Base-by-base conservation (phyloP, 2,329 filamentous ascomycete species). In the Colletotrichum tropicicola region DNA sequence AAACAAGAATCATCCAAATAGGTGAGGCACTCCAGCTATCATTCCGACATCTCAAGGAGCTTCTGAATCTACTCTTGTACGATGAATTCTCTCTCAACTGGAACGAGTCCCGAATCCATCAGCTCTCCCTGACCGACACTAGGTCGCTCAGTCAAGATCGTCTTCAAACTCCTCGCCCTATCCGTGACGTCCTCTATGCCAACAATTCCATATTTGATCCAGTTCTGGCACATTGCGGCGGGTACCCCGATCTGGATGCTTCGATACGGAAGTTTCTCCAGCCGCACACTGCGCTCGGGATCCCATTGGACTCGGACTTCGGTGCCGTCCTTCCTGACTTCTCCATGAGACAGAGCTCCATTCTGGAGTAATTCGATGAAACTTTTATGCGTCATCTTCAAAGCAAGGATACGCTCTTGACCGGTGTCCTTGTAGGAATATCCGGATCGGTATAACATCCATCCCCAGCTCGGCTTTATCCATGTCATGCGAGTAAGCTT, bases 191-290 rank as follows among this genome's bases (percentile, higher is more conserved):
- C 88, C 56, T 85, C 80, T 59, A 90, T 87, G 5, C 75, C 76
- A 5, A 81, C 74, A 68, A 89, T 85, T 79, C 83, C 84, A 43
- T 85, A 77, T 37, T 80, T 76, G 4, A 81, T 76, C 82, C 84
- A 89, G 27, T 70, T 74, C 27, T 74, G 72, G 32, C 81, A 81
- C 54, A 87, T 68, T 1, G 72, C 73, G 3, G 74, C 79, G 1
- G 83, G 81, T n/a, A 90, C 82, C 1, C 87, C 87, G 67, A 90
- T 85, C 77, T 90, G 87, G 28, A 90, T 86, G 70, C 85, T 88
- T 43, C 87, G 77, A 70, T 86, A 82, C 7, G 70, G 72, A 54
- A 89, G 66, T 66, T 75, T 78, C 10, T 73, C 80, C 10, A 89
- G 71, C 35, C 73, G 35, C 13, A 82, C 72, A 23, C 79, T 78